These are phyloP conservation scores for Physcomitrium patens DNA, from an alignment of 225 moss, liverwort and hornwort genomes.

Conservation along the genomic window DNA sequence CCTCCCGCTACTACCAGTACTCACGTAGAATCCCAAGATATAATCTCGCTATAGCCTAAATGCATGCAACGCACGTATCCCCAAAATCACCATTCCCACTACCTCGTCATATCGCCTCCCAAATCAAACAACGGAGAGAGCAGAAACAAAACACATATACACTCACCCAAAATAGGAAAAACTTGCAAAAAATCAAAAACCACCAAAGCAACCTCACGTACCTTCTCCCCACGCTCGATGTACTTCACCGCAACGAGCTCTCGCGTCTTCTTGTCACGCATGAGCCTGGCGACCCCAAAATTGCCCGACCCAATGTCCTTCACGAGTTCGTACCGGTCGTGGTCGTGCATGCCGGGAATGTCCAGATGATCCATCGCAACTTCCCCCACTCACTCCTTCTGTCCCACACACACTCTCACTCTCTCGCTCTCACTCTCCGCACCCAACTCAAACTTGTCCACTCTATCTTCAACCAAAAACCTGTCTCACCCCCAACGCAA, in stretches of 20 bases:
- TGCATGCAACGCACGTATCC: not conserved
- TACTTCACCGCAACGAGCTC: constrained; percentile 84
- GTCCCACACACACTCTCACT: not conserved
- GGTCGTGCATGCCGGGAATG: constrained; percentile 65
- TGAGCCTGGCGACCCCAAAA: constrained; percentile 77
- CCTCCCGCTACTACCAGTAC: no score
- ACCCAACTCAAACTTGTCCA: not conserved
- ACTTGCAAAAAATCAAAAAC: no score
- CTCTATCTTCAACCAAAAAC: no score
- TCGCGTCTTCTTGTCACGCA: constrained; percentile 67
- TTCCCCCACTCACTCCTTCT: not conserved
- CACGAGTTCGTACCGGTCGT: constrained; percentile 77
- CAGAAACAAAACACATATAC: not conserved
- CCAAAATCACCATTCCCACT: not conserved
- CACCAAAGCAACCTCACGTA: constrained; percentile 15
- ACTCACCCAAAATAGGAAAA: not conserved
- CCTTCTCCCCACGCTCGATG: constrained; percentile 85
- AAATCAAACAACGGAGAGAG: not conserved
- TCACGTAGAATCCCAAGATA: not conserved
- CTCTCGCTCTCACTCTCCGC: not conserved
- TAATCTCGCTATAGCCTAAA: not conserved
- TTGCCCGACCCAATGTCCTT: constrained; percentile 79
- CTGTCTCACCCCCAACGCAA: not conserved
- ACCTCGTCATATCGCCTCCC: not conserved
- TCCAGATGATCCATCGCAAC: constrained; percentile 50